Evolutionary conservation across 1,139 yeast genomes (phyloP).

Genomic region (Geotrichum siamense): DNA sequence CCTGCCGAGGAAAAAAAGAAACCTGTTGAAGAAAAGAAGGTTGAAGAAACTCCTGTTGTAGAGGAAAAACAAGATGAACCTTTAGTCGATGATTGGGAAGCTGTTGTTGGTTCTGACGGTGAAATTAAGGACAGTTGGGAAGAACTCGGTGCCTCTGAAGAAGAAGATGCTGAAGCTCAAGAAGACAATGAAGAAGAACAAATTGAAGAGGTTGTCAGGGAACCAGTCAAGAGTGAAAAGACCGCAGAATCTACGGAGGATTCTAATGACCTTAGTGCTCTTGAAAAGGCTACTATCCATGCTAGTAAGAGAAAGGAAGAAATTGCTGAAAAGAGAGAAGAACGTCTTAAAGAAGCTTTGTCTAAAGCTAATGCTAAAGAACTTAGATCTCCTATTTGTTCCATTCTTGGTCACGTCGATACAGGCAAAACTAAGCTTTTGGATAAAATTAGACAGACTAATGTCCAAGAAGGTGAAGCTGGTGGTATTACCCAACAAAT

Average conservation of each 20-base stretch:
- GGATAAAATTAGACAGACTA: constrained; percentile 96
- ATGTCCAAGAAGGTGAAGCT: constrained; percentile 99
- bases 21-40: constrained; percentile 24
- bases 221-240: constrained; percentile 23
- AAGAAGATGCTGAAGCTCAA: constrained; percentile 22
- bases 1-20: constrained; percentile 23
- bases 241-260: constrained; percentile 23
- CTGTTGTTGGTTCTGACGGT: constrained; percentile 37
- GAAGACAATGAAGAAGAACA: constrained; percentile 20
- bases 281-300: constrained; percentile 27
- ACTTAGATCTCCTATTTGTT: constrained; percentile 96
- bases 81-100: constrained; percentile 37
- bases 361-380: constrained; percentile 38
- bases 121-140: constrained; percentile 34
- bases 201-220: constrained; percentile 23
- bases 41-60: constrained; percentile 22
- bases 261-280: constrained; percentile 27
- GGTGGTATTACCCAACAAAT: constrained; percentile 99
- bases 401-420: constrained; percentile 99
- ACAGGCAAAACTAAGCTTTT: constrained; percentile 96
- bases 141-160: constrained; percentile 29
- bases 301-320: constrained; percentile 29
- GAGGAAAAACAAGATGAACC: constrained; percentile 27
- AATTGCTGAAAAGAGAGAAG: constrained; percentile 37
- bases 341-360: constrained; percentile 36